A percentile compares a stretch with the other conserved stretches of the same genome.
Conservation (phyloP, 2,329 filamentous ascomycete genomes). For the Periconia digitata region DNA sequence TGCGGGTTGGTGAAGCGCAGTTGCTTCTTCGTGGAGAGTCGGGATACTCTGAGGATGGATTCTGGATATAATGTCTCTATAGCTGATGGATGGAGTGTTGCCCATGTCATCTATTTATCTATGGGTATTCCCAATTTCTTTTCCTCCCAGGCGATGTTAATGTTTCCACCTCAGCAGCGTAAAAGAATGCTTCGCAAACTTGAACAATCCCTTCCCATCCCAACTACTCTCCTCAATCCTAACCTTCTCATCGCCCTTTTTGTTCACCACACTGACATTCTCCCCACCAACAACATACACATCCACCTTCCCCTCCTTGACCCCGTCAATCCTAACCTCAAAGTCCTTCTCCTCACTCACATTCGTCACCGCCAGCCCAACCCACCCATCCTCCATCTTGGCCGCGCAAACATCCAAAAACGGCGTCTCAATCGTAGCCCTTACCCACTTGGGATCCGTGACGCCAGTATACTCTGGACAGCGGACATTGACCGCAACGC, state of each 20-base stretch:
- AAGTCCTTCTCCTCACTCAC: slow-evolving; percentile 62
- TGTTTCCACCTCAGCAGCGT: slow-evolving; percentile 66
- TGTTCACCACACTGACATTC: slow-evolving; percentile 62
- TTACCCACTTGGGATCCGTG: slow-evolving; percentile 67
- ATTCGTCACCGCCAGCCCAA: slow-evolving; percentile 74
- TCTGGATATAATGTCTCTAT: not conserved
- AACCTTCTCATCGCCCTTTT: slow-evolving; percentile 63
- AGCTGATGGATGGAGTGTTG: too few species aligned
- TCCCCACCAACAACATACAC: slow-evolving; percentile 66
- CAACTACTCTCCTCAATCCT: slow-evolving; percentile 62
- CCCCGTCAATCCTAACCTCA: slow-evolving; percentile 61
- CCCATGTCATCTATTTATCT: too few species aligned
- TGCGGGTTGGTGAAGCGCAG: not conserved
- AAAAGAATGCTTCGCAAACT: slow-evolving; percentile 70
- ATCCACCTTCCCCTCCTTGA: slow-evolving; percentile 50
- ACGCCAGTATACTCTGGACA: slow-evolving; percentile 65
- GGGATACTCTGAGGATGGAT: not conserved
- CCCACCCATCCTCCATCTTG: slow-evolving; percentile 59
- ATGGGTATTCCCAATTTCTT: too few species aligned
- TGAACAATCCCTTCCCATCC: slow-evolving; percentile 63
- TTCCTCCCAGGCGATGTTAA: too few species aligned
- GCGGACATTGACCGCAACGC: slow-evolving; percentile 66
- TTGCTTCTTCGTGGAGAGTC: not conserved
- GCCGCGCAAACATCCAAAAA: slow-evolving; percentile 70
- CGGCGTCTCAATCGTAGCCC: slow-evolving; percentile 66